Percentiles rank a stretch among this genome's conserved stretches.
Evolutionary conservation across 495 filamentous ascomycete genomes (phyloP).

Genomic region (Daldinia grandis): DNA sequence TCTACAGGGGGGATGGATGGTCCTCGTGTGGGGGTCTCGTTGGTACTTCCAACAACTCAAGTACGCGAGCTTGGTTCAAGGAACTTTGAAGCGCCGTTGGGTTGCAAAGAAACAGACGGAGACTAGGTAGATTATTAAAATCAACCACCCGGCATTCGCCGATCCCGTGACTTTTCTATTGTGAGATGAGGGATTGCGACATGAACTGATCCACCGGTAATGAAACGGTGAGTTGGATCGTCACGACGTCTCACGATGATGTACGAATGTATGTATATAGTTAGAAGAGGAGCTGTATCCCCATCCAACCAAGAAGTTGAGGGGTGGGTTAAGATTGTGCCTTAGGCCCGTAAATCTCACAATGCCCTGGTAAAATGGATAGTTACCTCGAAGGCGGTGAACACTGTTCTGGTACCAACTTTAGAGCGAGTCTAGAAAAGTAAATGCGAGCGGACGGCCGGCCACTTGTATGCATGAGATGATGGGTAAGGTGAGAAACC

Average conservation of each 20-base stretch:
- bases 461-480: conserved; percentile 27
- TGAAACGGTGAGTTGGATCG: conserved; percentile 41
- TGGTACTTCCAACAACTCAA: conserved; percentile 22
- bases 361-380: conserved; percentile 4
- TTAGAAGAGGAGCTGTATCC: conserved; percentile 27
- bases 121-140: conserved; percentile 17
- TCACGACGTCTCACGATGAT: conserved; percentile 35
- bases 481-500: conserved; percentile 43
- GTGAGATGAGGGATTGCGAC: conserved; percentile 37
- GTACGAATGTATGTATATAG: conserved; percentile 28
- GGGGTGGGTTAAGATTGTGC: conserved; percentile 22
- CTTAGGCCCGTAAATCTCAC: conserved; percentile 34
- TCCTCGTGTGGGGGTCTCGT: conserved; percentile 38
- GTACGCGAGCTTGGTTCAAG: conserved; percentile 15
- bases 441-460: conserved; percentile 17
- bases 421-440: background rate
- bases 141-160: conserved; percentile 20
- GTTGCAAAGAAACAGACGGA: conserved; percentile 15
- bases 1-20: conserved; percentile 26
- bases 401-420: background rate
- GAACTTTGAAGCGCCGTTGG: conserved; percentile 26
- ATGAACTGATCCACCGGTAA: conserved; percentile 39
- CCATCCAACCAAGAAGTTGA: conserved; percentile 17
- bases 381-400: conserved; percentile 21
- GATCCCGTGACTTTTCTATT: conserved; percentile 38